Conservation (phyloP, 306 rosid species). For the Casuarina glauca region DNA sequence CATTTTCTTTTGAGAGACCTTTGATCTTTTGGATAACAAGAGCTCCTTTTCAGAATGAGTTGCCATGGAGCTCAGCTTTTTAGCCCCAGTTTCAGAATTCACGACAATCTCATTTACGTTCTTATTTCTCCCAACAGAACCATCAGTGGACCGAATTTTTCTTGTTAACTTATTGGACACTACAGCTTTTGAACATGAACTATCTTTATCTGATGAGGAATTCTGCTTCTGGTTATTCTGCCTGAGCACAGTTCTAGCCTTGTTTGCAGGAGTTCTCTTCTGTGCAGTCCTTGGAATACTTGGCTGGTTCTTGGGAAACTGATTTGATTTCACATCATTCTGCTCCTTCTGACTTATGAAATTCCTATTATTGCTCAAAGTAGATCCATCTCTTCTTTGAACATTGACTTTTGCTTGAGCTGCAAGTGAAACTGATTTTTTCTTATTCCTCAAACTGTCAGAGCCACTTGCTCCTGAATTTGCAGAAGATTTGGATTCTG, state of each 20-base stretch:
- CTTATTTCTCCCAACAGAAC: slow-evolving; percentile 42
- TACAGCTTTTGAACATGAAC: slow-evolving; percentile 40
- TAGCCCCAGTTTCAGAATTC: slow-evolving; percentile 44
- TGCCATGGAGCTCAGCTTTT: slow-evolving; percentile 40
- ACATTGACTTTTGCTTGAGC: slow-evolving; percentile 46
- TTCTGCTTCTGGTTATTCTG: slow-evolving; percentile 89
- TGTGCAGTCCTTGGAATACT: slow-evolving; percentile 38
- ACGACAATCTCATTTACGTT: slow-evolving; percentile 41
- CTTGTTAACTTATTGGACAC: slow-evolving; percentile 45
- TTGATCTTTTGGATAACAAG: slow-evolving; percentile 38
- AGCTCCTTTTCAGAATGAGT: slow-evolving; percentile 43
- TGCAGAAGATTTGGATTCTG: slow-evolving; percentile 39
- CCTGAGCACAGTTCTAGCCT: slow-evolving; percentile 48
- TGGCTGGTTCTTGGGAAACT: slow-evolving; percentile 46
- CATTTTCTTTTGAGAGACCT: slow-evolving; percentile 38
- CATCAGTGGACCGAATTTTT: slow-evolving; percentile 38
- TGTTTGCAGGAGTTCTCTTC: slow-evolving; percentile 46
- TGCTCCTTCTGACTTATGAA: slow-evolving; percentile 46
- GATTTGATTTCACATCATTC: slow-evolving; percentile 50
- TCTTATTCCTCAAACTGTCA: slow-evolving; percentile 43
- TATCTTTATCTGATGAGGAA: slow-evolving; percentile 44
- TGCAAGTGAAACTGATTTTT: slow-evolving; percentile 53
- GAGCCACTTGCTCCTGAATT: slow-evolving; percentile 43
- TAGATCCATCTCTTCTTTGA: slow-evolving; percentile 44
- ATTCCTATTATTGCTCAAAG: slow-evolving; percentile 42